A percentile compares a stretch with the other conserved stretches of the same genome.
Evolutionary conservation across 106 monocot species (phyloP).

Genomic region (Apostasia ramifera): DNA sequence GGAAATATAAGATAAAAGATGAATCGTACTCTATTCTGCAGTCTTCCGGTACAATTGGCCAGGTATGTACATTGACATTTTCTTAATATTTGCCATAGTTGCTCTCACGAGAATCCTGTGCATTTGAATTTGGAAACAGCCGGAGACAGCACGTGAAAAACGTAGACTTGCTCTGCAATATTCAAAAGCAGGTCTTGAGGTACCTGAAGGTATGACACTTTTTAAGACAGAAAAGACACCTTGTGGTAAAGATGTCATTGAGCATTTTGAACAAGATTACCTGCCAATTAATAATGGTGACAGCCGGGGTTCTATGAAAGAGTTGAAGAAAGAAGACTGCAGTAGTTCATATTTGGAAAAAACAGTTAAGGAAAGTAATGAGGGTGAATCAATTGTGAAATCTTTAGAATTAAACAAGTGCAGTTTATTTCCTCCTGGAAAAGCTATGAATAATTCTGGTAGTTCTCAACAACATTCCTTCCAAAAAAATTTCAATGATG

Average conservation of each 20-base stretch:
- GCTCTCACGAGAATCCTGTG: neutral
- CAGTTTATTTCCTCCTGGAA: neutral
- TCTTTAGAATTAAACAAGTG: neutral
- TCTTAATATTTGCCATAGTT: neutral
- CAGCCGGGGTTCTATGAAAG: slow-evolving; percentile 4
- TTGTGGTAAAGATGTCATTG: slow-evolving; percentile 9
- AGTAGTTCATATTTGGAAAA: neutral
- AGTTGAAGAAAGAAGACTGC: slow-evolving; percentile 4
- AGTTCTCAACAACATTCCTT: slow-evolving; percentile 1
- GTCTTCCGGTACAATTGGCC: slow-evolving; percentile 91
- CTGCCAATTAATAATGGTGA: neutral
- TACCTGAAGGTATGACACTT: slow-evolving; percentile 40
- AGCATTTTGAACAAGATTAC: slow-evolving; percentile 6
- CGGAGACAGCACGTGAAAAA: slow-evolving; percentile 61
- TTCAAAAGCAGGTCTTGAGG: slow-evolving; percentile 74
- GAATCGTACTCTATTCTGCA: slow-evolving; percentile 49
- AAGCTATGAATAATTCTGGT: neutral
- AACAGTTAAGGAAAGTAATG: neutral
- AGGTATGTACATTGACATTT: slow-evolving; percentile 32
- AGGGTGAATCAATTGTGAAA: neutral
- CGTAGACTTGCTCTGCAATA: slow-evolving; percentile 51
- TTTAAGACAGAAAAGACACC: slow-evolving; percentile 26
- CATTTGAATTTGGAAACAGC: slow-evolving; percentile 26
- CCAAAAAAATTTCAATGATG: neutral
- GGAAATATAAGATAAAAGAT: slow-evolving; percentile 72